These are phyloP conservation scores for Torulaspora delbrueckii DNA, from an alignment of 805 yeast genomes.

Conservation along the genomic window DNA sequence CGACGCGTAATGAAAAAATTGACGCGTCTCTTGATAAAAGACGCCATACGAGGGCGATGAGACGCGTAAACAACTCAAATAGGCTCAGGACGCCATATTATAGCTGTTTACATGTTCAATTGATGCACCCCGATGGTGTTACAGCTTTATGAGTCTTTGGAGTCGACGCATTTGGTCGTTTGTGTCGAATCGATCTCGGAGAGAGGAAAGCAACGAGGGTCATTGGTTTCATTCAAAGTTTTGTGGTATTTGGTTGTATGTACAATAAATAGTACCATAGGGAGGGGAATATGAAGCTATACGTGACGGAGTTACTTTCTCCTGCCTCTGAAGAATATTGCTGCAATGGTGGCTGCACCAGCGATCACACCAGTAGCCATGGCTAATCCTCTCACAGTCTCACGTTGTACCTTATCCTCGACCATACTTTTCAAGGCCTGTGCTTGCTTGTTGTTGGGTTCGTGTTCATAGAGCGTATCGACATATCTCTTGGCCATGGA, in stretches of 20 bases:
- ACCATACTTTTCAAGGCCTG: constrained; percentile 64
- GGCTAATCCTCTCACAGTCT: constrained; percentile 85
- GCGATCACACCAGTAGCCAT: constrained; percentile 83
- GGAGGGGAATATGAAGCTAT: neutral
- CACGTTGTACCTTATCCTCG: constrained; percentile 78
- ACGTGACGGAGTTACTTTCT: constrained; percentile 12
- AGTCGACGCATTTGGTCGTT: neutral
- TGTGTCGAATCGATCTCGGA: neutral
- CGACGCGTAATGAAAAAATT: constrained; percentile 7
- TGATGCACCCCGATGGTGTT: neutral
- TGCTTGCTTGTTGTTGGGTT: constrained; percentile 83
- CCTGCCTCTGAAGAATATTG: constrained; percentile 22
- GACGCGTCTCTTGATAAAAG: constrained; percentile 6
- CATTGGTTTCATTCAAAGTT: neutral
- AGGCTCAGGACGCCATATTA: neutral
- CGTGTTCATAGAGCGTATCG: constrained; percentile 68
- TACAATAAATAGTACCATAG: neutral
- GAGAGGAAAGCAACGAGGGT: no score
- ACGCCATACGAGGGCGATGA: constrained; percentile 1
- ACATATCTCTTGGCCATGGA: constrained; percentile 80
- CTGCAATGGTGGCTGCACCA: constrained; percentile 60
- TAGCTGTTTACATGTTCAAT: neutral
- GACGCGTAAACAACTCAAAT: constrained; percentile 4
- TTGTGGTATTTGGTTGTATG: neutral
- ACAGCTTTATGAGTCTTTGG: neutral